Base-by-base conservation (phyloP, 495 filamentous ascomycete genomes). In the Lasiosphaeria ovina region DNA sequence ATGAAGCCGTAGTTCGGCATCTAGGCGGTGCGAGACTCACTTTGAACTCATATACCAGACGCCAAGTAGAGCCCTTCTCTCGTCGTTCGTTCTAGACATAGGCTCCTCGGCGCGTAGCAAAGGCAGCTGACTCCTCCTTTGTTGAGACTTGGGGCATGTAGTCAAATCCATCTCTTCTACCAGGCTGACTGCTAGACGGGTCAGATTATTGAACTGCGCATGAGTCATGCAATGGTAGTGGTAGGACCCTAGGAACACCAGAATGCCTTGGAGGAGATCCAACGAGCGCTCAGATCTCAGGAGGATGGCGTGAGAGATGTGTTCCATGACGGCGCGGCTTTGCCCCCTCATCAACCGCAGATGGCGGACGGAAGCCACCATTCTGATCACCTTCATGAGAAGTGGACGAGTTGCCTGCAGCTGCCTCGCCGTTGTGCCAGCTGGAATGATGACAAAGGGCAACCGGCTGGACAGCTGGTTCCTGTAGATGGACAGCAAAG, bases 181-280 rank as follows among this genome's bases (percentile, higher is more conserved):
- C n/a, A 83, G 59, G 51, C 76, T 75, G 45, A 75, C 68, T 24
- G 79, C 79, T 35, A 83, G 55, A 44, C 71, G 74, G 17, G 79
- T 61, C n/a, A 79, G 69, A 42, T 78, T 78, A 63, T 74, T 78
- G 38, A 77, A 64, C 56, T 78, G 74, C 34, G 70, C 68, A 64
- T 68, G 77, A 64, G 69, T 69, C 69, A 68, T 65, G 62, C 68
- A 77, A 58, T 66, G 77, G 61, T 71, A 75, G 52, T 73, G 74
- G 45, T 74, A 76, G 67, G 70, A 81, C 9, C 79, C 79, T 17
- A 82, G 62, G 51, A 77, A 72, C 1, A 81, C 64, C 11, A 80
- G 62, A 33, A 81, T 70, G 16, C 80, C 77, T 66, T 80, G 75
- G 12, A 83, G 73, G 17, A 80, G 64, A 47, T 84, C 80, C 40